Base-by-base conservation (phyloP, 495 filamentous ascomycete species). In the Aspergillus haitiensis region DNA sequence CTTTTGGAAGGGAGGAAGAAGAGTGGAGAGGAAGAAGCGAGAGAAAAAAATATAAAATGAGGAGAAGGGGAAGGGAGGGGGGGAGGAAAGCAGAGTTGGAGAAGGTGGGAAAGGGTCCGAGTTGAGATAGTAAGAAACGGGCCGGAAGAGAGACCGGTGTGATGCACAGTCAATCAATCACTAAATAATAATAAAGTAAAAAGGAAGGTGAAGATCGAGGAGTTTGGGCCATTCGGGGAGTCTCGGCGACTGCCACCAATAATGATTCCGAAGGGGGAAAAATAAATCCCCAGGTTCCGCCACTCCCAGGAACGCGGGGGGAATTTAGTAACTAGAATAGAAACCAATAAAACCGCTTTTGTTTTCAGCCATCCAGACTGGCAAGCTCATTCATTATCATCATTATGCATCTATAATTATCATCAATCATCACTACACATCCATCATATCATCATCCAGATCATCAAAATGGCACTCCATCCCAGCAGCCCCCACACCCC, bases 361-460 rank as follows among this genome's bases (percentile, higher is more conserved):
- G n/a, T n/a, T n/a, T n/a, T n/a, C n/a, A n/a, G n/a, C n/a, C n/a
- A n/a, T n/a, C n/a, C n/a, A n/a, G n/a, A n/a, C n/a, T 60, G 6
- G 50, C 55, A 49, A 56, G 45, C 53, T 42, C 51, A 15, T 49
- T 58, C 51, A 7, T 21, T 27, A 42, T 52, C 18, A 46, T 57
- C 46, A 40, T 61, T 49, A 36, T 39, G 32, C 39, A 21, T 51
- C 1, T 21, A 9, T 16, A 15, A 48, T 51, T 51, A 6, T 39
- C n/a, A 40, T 52, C 46, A 40, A 40, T 58, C 12, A 21, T 53
- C 31, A 55, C 39, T 33, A 58, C 27, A 35, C 32, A 13, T 50
- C 21, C 5, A 46, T 44, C 48, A 52, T 64, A 15, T 46, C 46
- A 62, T 61, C 55, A 63, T 55, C 64, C 53, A 69, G 34, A 58